Conservation (phyloP, 106 monocot genomes). For the Phalaenopsis equestris region DNA sequence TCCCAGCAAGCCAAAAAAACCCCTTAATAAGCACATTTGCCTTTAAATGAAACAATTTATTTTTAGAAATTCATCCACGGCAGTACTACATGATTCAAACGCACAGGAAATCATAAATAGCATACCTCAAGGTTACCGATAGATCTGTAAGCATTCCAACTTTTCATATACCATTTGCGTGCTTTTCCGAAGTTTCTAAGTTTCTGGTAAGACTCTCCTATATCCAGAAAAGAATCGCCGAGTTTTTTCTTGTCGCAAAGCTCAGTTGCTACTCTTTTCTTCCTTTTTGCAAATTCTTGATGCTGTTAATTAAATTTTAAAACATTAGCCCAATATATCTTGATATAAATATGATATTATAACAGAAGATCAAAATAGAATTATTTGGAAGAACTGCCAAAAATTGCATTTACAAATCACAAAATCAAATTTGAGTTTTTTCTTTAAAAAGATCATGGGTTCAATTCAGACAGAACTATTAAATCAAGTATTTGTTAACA, state of each 20-base stretch:
- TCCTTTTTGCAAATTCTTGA: constrained; percentile 86
- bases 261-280: constrained; percentile 73
- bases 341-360: no score
- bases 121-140: constrained; percentile 81
- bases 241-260: constrained; percentile 87
- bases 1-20: no score
- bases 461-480: not conserved
- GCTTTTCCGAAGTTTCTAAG: constrained; percentile 84
- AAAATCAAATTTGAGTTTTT: not conserved
- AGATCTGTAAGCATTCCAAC: constrained; percentile 73
- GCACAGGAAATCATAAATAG: not conserved
- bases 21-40: not conserved
- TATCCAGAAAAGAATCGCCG: constrained; percentile 68
- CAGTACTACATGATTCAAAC: not conserved
- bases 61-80: not conserved
- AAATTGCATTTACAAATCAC: not conserved
- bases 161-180: constrained; percentile 94
- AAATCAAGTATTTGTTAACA: not conserved
- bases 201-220: constrained; percentile 93
- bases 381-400: not conserved
- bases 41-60: constrained; percentile 5
- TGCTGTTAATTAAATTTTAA: constrained; percentile 39
- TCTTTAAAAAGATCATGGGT: not conserved
- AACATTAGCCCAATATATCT: not conserved
- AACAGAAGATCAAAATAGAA: not conserved